Evolutionary conservation across 169 alveolate species (phyloP).

Genomic region (Theileria annulata): DNA sequence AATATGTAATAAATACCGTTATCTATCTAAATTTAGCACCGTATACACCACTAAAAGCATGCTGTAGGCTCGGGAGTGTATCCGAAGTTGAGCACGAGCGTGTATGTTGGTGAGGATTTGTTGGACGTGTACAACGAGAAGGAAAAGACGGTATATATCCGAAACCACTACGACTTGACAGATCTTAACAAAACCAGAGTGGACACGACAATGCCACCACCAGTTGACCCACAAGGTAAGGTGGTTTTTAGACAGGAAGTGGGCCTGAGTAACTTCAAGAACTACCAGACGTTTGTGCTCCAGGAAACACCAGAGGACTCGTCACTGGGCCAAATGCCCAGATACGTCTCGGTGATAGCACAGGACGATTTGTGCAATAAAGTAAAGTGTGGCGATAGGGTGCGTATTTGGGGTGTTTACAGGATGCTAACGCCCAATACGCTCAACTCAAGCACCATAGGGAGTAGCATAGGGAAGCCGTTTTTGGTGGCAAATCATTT

Average conservation of each 20-base stretch:
- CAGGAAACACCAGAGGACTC: conserved; percentile 98
- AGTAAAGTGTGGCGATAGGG: conserved; percentile 86
- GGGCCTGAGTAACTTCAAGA: conserved; percentile 92
- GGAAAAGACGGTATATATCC: conserved; percentile 83
- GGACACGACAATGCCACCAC: conserved; percentile 76
- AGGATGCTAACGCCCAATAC: conserved; percentile 84
- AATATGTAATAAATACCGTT: too few relatives aligned
- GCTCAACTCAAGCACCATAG: conserved; percentile 59
- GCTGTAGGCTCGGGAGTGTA: conserved; percentile 80
- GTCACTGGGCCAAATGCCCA: conserved; percentile 97
- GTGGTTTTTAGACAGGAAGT: conserved; percentile 84
- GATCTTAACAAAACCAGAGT: conserved; percentile 68
- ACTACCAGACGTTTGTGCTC: conserved; percentile 88
- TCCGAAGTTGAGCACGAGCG: conserved; percentile 88
- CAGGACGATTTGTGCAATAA: conserved; percentile 90
- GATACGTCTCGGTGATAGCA: conserved; percentile 92
- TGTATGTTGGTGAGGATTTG: conserved; percentile 89
- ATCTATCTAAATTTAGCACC: too few relatives aligned
- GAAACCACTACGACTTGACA: conserved; percentile 76
- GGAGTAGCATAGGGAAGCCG: conserved; percentile 88
- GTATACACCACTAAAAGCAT: neutral
- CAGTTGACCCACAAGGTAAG: conserved; percentile 74
- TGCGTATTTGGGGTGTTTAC: conserved; percentile 96
- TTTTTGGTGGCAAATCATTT: conserved; percentile 90
- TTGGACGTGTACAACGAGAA: conserved; percentile 80